Evolutionary conservation across 2,329 filamentous ascomycete species (phyloP).

Genomic region (Colletotrichum navitas): DNA sequence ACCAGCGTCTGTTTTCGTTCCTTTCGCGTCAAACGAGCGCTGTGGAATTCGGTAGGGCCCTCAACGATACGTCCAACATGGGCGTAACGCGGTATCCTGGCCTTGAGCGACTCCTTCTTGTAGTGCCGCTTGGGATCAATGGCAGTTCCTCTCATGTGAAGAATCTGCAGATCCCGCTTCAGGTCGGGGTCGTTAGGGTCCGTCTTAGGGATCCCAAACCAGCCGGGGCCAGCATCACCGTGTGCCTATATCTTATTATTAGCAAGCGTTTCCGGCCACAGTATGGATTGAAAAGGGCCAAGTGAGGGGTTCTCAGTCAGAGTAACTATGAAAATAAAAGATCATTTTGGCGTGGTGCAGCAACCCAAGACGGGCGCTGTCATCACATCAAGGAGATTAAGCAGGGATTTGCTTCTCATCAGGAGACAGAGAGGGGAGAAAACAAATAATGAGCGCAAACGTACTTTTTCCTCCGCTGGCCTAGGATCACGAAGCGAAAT

Average conservation of each 20-base stretch:
- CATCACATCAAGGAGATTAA: constrained; percentile 46
- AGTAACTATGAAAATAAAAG: constrained; percentile 78
- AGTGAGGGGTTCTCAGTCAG: constrained; percentile 61
- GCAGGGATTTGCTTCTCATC: constrained; percentile 57
- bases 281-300: neutral
- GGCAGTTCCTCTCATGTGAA: constrained; percentile 85
- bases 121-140: constrained; percentile 92
- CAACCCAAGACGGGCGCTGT: constrained; percentile 57
- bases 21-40: constrained; percentile 83
- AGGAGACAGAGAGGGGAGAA: constrained; percentile 42
- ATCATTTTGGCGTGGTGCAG: constrained; percentile 68
- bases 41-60: constrained; percentile 90
- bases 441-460: neutral
- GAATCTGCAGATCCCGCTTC: constrained; percentile 88
- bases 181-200: constrained; percentile 85
- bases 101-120: constrained; percentile 84
- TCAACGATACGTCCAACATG: constrained; percentile 91
- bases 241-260: constrained; percentile 41
- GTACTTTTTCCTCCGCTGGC: constrained; percentile 31
- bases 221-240: constrained; percentile 79
- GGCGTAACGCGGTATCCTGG: constrained; percentile 82
- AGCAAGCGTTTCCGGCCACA: neutral
- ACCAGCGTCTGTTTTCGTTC: constrained; percentile 89
- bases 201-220: constrained; percentile 91
- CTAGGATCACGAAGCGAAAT: constrained; percentile 39